Percentiles rank a stretch among this genome's conserved stretches.
Evolutionary conservation across 306 rosid genomes (phyloP).

Genomic region (Pyrus pyrifolia): DNA sequence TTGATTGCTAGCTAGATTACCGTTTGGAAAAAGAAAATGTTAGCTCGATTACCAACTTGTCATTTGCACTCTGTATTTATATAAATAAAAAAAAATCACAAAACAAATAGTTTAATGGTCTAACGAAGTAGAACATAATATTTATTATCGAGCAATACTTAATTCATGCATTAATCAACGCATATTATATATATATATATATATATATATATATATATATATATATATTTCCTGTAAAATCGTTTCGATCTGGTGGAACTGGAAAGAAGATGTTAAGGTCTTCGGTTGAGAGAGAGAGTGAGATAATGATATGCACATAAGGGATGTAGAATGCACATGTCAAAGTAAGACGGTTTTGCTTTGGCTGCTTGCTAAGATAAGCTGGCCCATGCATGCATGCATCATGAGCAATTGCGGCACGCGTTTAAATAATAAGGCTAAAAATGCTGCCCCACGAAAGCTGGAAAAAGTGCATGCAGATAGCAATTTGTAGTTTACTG

Average conservation of each 20-base stretch:
- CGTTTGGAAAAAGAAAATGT: no score
- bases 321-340: constrained; percentile 13
- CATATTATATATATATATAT: not conserved
- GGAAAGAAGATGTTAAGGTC: not conserved
- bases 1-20: no score
- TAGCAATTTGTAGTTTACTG: not conserved
- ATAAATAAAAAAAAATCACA: no score
- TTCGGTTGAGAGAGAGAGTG: not conserved
- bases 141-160: not conserved
- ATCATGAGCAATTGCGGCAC: no score
- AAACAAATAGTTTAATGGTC: no score
- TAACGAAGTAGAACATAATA: no score
- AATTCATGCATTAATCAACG: not conserved
- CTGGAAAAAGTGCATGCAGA: constrained; percentile 25
- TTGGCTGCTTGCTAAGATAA: constrained; percentile 5
- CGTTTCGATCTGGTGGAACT: not conserved
- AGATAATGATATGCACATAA: not conserved
- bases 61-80: no score
- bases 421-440: not conserved
- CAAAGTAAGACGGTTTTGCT: not conserved
- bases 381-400: constrained; percentile 12
- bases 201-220: no score
- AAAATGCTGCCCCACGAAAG: constrained; percentile 31
- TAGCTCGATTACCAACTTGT: no score
- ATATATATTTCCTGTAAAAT: not conserved